A percentile compares a stretch with the other conserved stretches of the same genome.
phyloP scores from a whole-genome alignment of 257 asterid genomes.

The Leptodermis oblonga region DNA sequence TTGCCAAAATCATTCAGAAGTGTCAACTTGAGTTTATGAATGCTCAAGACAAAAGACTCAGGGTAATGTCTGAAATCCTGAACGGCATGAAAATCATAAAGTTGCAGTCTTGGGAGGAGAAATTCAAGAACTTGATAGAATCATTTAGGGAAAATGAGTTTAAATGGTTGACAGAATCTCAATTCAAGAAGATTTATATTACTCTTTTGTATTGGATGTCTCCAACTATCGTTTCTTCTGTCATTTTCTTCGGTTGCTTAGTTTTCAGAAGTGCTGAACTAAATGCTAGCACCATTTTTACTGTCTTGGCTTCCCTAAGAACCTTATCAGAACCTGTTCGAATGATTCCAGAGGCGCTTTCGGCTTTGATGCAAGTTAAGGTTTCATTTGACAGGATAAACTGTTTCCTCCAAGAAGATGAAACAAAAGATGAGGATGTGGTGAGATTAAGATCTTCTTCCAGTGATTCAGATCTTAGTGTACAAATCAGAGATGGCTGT shows the following conservation, averaged over 20 bases:
- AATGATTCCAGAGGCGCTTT: constrained; percentile 55
- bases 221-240: constrained; percentile 60
- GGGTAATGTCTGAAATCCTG: constrained; percentile 65
- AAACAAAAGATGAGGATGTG: constrained; percentile 35
- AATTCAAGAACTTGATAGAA: constrained; percentile 50
- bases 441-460: constrained; percentile 5
- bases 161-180: constrained; percentile 58
- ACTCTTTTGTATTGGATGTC: constrained; percentile 61
- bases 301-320: constrained; percentile 60
- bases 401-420: constrained; percentile 59
- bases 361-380: constrained; percentile 54
- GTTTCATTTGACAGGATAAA: constrained; percentile 69
- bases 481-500: constrained; percentile 36
- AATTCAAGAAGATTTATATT: constrained; percentile 31
- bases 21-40: constrained; percentile 63
- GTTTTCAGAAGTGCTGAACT: constrained; percentile 47
- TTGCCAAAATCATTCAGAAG: constrained; percentile 54
- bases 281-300: constrained; percentile 60
- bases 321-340: constrained; percentile 63
- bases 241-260: constrained; percentile 52
- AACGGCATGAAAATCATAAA: constrained; percentile 74
- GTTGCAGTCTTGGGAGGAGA: constrained; percentile 77
- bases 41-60: constrained; percentile 58
- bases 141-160: constrained; percentile 48
- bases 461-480: constrained; percentile 15